phyloP scores from a whole-genome alignment of 345 rosid genomes.

The Brassica juncea region DNA sequence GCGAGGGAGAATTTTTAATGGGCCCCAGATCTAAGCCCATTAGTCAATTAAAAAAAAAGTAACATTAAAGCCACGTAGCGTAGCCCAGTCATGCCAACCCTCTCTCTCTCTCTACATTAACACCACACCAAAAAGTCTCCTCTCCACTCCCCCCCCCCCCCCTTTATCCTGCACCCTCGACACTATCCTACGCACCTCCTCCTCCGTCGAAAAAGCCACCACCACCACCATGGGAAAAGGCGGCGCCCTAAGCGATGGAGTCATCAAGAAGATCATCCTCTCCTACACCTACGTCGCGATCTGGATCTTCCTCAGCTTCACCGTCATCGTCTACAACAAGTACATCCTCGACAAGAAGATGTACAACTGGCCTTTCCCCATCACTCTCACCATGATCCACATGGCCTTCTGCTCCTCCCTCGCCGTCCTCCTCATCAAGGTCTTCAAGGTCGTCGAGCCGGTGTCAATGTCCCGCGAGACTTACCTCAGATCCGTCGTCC shows the following conservation, averaged over 20 bases:
- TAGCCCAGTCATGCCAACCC: slow-evolving; percentile 35
- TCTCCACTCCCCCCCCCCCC: slow-evolving; percentile 23
- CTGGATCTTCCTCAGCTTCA: slow-evolving; percentile 99
- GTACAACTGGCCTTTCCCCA: slow-evolving; percentile 97
- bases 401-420: slow-evolving; percentile 93
- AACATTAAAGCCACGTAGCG: slow-evolving; percentile 11
- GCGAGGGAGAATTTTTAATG: background rate
- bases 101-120: background rate
- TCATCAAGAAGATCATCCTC: slow-evolving; percentile 82
- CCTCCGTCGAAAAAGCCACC: background rate
- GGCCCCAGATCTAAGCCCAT: slow-evolving; percentile 22
- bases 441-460: slow-evolving; percentile 87
- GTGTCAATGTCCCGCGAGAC: slow-evolving; percentile 82
- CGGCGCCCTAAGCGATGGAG: slow-evolving; percentile 81
- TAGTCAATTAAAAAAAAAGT: background rate
- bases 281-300: slow-evolving; percentile 89
- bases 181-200: slow-evolving; percentile 25
- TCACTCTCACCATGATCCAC: slow-evolving; percentile 98
- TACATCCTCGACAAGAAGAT: slow-evolving; percentile 97
- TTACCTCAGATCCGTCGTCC: slow-evolving; percentile 81
- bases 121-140: slow-evolving; percentile 11
- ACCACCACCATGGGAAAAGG: slow-evolving; percentile 74
- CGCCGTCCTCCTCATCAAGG: slow-evolving; percentile 81
- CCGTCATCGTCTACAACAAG: slow-evolving; percentile 97
- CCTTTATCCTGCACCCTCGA: slow-evolving; percentile 13